Conservation (phyloP, 2,329 filamentous ascomycete genomes). For the Aspergillus carbonarius region DNA sequence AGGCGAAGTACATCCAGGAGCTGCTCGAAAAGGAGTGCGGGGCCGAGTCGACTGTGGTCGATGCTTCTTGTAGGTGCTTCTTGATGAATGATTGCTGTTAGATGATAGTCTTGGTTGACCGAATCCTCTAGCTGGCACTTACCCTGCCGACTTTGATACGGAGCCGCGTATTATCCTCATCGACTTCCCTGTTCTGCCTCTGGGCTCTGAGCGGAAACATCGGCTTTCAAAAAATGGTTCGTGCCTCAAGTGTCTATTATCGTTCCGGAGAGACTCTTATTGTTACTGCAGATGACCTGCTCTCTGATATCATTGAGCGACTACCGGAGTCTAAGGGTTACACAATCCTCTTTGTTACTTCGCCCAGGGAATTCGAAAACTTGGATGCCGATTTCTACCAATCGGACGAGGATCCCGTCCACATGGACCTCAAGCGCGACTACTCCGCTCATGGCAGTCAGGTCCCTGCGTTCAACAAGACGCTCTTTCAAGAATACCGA, state of each 20-base stretch:
- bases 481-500: constrained; percentile 83
- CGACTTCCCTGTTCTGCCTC: constrained; percentile 45
- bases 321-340: constrained; percentile 58
- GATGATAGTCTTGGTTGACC: constrained; percentile 17
- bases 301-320: constrained; percentile 48
- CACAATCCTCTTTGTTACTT: constrained; percentile 74
- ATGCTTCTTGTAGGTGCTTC: constrained; percentile 41
- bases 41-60: constrained; percentile 43
- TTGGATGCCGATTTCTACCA: constrained; percentile 56
- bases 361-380: constrained; percentile 47
- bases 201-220: constrained; percentile 34
- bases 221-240: constrained; percentile 46
- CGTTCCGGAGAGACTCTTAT: constrained; percentile 7
- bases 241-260: constrained; percentile 19
- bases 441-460: constrained; percentile 34
- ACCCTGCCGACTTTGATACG: constrained; percentile 36
- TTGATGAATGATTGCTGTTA: constrained; percentile 1
- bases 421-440: constrained; percentile 73
- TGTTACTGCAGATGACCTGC: constrained; percentile 43
- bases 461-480: constrained; percentile 41
- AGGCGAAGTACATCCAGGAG: constrained; percentile 43
- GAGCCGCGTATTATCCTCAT: constrained; percentile 47
- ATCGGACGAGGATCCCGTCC: constrained; percentile 59
- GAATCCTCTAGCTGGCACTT: constrained; percentile 36
- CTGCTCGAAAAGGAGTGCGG: constrained; percentile 51